Evolutionary conservation across 2,329 filamentous ascomycete genomes (phyloP).

Genomic region (Penicillium sp.): DNA sequence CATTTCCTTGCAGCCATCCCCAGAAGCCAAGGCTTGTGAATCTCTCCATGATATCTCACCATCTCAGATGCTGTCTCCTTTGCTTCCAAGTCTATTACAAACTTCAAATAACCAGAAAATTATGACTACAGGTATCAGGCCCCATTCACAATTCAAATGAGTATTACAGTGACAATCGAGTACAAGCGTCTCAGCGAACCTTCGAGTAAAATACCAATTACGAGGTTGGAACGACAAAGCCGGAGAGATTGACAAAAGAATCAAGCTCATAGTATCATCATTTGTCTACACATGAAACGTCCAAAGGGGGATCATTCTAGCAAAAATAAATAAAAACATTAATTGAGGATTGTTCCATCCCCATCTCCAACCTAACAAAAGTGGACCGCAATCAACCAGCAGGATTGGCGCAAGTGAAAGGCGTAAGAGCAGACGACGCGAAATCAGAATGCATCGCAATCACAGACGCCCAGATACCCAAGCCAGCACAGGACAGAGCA

Average conservation of each 20-base stretch:
- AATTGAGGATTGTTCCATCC: neutral
- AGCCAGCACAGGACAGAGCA: slow-evolving; percentile 7
- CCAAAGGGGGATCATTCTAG: no score
- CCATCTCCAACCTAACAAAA: neutral
- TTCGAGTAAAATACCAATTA: no score
- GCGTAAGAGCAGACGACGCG: slow-evolving; percentile 1
- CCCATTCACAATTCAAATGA: no score
- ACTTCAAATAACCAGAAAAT: no score
- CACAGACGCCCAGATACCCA: slow-evolving; percentile 18
- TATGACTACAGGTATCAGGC: no score
- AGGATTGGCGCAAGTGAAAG: slow-evolving; percentile 16
- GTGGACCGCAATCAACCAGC: slow-evolving; percentile 3
- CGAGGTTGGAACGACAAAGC: neutral
- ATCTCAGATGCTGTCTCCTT: neutral
- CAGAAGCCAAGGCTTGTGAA: no score
- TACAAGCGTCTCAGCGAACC: no score
- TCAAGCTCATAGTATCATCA: neutral
- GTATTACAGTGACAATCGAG: no score
- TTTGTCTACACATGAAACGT: neutral
- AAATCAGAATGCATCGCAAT: slow-evolving; percentile 6
- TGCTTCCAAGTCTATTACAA: neutral
- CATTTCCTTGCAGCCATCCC: no score
- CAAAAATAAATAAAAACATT: no score
- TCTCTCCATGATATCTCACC: neutral
- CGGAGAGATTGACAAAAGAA: neutral